These are phyloP conservation scores for Ceratobasidium sp. DNA, from an alignment of 1,284 basidiomycete genomes.

Conservation along the genomic window DNA sequence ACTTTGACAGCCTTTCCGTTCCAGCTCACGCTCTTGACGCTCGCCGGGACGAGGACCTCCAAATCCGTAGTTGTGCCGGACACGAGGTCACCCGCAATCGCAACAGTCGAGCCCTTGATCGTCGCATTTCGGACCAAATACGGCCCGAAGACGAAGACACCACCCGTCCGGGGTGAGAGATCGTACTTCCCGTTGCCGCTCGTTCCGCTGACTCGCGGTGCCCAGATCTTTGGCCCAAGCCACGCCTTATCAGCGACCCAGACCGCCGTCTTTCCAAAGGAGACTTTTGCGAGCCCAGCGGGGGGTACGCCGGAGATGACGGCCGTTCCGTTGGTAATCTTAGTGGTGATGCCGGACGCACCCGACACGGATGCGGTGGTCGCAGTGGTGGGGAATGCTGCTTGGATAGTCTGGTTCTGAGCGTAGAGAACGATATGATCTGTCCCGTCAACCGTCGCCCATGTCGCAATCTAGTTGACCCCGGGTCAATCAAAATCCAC, in stretches of 20 bases:
- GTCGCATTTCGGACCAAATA: constrained; percentile 49
- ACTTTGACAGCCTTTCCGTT: constrained; percentile 47
- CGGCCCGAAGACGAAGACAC: constrained; percentile 47
- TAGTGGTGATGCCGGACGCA: constrained; percentile 49
- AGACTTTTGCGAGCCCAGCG: constrained; percentile 57
- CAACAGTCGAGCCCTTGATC: constrained; percentile 35
- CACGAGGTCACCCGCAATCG: constrained; percentile 45
- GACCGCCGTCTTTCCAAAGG: constrained; percentile 47
- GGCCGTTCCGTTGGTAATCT: constrained; percentile 49
- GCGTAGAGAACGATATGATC: constrained; percentile 61
- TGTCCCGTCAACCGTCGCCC: constrained; percentile 57
- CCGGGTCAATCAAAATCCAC: not conserved
- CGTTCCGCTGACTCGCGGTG: constrained; percentile 12
- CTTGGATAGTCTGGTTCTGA: constrained; percentile 58
- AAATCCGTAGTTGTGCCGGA: constrained; percentile 34
- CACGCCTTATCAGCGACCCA: constrained; percentile 31
- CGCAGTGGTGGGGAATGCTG: constrained; percentile 53
- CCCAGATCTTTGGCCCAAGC: constrained; percentile 31
- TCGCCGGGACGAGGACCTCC: constrained; percentile 43
- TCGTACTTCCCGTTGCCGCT: constrained; percentile 24
- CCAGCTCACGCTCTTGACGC: constrained; percentile 49
- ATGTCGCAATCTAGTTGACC: constrained; percentile 56
- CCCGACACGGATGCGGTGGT: constrained; percentile 40
- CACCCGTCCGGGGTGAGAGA: constrained; percentile 34
- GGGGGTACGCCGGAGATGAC: constrained; percentile 56